Evolutionary conservation across 305 asterid genomes (phyloP).

Genomic region (Solanum chacoense): DNA sequence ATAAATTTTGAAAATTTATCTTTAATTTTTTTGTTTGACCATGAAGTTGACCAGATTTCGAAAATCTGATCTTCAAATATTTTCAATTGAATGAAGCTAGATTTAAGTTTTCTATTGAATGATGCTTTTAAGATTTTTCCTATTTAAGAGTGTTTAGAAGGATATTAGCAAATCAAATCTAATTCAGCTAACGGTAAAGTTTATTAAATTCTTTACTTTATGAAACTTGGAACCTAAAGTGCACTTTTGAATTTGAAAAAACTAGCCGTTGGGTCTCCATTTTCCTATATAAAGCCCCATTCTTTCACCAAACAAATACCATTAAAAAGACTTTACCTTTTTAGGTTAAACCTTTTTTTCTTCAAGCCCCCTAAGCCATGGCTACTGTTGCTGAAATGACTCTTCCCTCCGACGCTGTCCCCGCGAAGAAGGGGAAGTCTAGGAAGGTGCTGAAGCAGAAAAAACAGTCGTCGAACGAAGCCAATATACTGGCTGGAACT

Average conservation of each 20-base stretch:
- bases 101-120: neutral
- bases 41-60: neutral
- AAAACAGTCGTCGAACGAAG: conserved; percentile 33
- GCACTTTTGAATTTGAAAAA: conserved; percentile 15
- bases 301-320: neutral
- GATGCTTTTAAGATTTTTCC: neutral
- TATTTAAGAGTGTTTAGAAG: neutral
- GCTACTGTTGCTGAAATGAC: conserved; percentile 25
- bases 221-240: neutral
- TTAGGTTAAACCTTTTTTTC: neutral
- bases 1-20: neutral
- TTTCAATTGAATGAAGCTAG: neutral
- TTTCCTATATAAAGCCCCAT: neutral
- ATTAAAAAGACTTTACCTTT: neutral
- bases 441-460: conserved; percentile 47
- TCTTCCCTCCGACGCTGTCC: conserved; percentile 18
- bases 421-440: conserved; percentile 41
- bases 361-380: conserved; percentile 8
- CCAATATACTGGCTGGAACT: conserved; percentile 54
- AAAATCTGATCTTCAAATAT: neutral
- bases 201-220: neutral
- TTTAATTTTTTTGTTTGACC: neutral
- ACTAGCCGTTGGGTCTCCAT: conserved; percentile 17
- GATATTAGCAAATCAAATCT: neutral
- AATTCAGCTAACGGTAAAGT: conserved; percentile 2